These are phyloP conservation scores for Oxyria digyna DNA, from an alignment of 148 eudicot species.

Conservation along the genomic window DNA sequence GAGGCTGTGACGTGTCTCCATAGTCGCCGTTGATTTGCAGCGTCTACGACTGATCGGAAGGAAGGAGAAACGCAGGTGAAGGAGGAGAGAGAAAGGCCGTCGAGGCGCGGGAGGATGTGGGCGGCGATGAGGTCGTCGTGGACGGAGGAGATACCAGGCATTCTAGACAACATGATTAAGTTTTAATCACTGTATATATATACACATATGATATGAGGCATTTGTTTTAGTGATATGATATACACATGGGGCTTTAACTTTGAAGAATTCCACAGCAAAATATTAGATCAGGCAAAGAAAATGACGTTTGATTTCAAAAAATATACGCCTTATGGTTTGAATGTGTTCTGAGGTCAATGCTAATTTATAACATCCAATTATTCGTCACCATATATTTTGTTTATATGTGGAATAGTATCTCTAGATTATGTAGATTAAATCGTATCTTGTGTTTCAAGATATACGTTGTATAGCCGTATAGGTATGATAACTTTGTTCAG, in stretches of 20 bases:
- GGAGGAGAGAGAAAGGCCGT: slow-evolving; percentile 34
- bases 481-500: not conserved
- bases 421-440: not conserved
- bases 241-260: not conserved
- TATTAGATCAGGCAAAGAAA: not conserved
- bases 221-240: no score
- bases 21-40: slow-evolving; percentile 21
- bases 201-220: no score
- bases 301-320: not conserved
- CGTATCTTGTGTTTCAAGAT: not conserved
- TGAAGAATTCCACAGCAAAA: not conserved
- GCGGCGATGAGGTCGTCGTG: slow-evolving; percentile 28
- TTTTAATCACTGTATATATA: not conserved
- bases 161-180: no score
- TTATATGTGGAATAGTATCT: not conserved
- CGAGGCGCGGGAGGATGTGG: slow-evolving; percentile 33
- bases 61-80: slow-evolving; percentile 24
- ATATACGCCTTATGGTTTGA: not conserved
- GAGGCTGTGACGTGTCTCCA: slow-evolving; percentile 32
- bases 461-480: not conserved
- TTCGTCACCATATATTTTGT: no score
- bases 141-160: slow-evolving; percentile 25
- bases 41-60: slow-evolving; percentile 18
- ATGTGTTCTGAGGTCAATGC: no score
- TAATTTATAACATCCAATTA: no score